phyloP scores from a whole-genome alignment of 306 rosid genomes.

The Glycine latifolia region DNA sequence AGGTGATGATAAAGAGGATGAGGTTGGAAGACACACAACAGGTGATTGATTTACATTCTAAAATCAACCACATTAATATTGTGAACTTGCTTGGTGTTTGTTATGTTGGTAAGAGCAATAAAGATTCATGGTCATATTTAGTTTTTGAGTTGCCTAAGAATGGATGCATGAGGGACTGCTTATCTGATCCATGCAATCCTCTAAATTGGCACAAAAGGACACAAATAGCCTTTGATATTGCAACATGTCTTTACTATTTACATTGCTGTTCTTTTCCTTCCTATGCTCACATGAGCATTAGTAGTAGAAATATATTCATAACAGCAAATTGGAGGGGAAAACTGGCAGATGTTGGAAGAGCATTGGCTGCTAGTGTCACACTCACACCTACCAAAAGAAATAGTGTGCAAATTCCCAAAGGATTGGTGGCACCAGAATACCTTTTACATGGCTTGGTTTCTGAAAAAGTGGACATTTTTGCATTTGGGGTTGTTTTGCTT shows the following conservation, averaged over 20 bases:
- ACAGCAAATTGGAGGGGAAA: constrained; percentile 64
- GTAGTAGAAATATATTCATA: constrained; percentile 61
- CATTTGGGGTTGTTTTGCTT: constrained; percentile 74
- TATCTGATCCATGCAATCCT: constrained; percentile 50
- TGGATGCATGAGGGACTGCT: constrained; percentile 66
- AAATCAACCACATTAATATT: constrained; percentile 71
- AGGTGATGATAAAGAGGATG: constrained; percentile 71
- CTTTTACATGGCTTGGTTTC: constrained; percentile 36
- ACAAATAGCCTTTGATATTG: constrained; percentile 74
- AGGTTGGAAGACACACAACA: constrained; percentile 57
- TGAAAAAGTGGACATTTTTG: constrained; percentile 69
- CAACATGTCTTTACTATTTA: constrained; percentile 76
- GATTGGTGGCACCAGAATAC: constrained; percentile 55
- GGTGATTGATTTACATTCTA: constrained; percentile 71
- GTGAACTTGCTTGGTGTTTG: constrained; percentile 71
- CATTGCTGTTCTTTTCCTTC: constrained; percentile 69
- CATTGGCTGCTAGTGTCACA: neutral
- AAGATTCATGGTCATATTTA: constrained; percentile 60
- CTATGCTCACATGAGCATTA: constrained; percentile 62
- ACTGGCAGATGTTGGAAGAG: constrained; percentile 61
- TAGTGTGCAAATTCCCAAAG: constrained; percentile 30
- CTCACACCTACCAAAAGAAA: constrained; percentile 23
- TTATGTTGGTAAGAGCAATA: constrained; percentile 59
- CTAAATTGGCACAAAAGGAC: constrained; percentile 59
- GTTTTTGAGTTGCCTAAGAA: constrained; percentile 72